A percentile compares a stretch with the other conserved stretches of the same genome.
Conservation (phyloP, 495 filamentous ascomycete species). For the Annulohypoxylon nitens region DNA sequence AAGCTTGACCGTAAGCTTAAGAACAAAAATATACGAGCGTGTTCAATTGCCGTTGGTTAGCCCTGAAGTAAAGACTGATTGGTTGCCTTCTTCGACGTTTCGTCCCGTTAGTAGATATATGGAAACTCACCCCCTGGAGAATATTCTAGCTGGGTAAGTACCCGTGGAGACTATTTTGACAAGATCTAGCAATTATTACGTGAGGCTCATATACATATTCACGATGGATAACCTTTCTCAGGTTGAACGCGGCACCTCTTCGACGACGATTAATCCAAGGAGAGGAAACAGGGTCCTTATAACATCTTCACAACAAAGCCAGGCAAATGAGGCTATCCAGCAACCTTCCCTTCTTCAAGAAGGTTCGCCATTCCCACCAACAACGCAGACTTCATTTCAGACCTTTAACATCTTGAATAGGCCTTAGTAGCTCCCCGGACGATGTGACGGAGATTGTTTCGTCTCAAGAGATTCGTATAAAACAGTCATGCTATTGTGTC, state of each 20-base stretch:
- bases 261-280: neutral
- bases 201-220: neutral
- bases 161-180: neutral
- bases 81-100: neutral
- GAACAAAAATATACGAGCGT: neutral
- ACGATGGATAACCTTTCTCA: slow-evolving; percentile 8
- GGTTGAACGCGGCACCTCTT: slow-evolving; percentile 2
- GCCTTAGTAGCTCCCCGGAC: too few relatives aligned
- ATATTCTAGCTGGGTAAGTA: neutral
- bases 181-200: neutral
- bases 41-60: neutral
- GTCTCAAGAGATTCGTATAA: neutral
- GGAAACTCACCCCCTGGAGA: neutral
- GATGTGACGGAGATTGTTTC: neutral
- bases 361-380: neutral
- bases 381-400: neutral
- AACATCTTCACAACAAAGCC: neutral
- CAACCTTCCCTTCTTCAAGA: neutral
- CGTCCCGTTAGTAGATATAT: neutral
- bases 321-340: neutral
- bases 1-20: neutral
- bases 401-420: neutral
- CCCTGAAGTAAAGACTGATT: neutral
- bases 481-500: neutral
- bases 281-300: neutral